phyloP scores from a whole-genome alignment of 257 asterid genomes.

The Fraxinus anomala region DNA sequence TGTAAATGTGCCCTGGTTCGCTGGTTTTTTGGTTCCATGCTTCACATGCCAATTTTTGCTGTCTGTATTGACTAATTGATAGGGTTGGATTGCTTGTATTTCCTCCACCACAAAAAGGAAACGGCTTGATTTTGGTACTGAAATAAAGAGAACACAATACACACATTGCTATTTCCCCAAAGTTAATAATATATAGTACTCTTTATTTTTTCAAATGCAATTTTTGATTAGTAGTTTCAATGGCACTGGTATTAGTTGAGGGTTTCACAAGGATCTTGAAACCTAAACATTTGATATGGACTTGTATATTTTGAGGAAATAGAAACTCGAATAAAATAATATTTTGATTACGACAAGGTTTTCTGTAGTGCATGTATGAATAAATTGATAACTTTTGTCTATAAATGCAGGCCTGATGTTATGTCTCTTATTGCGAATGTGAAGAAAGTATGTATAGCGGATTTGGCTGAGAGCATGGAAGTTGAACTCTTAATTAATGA shows the following conservation, averaged over 20 bases:
- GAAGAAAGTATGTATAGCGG: conserved; percentile 77
- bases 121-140: not conserved
- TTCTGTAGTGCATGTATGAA: not conserved
- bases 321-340: not conserved
- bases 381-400: not conserved
- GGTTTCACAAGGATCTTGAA: not conserved
- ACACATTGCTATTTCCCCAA: not conserved
- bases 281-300: not conserved
- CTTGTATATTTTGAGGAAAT: not conserved
- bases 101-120: not conserved
- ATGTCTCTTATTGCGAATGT: conserved; percentile 62
- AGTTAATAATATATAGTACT: no score
- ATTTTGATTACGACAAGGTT: not conserved
- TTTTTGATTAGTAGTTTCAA: not conserved
- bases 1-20: not conserved
- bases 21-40: not conserved
- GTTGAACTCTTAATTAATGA: conserved; percentile 46
- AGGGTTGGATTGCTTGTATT: not conserved
- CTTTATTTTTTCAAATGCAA: no score
- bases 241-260: not conserved
- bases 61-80: not conserved
- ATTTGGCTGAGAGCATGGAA: conserved; percentile 81
- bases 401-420: conserved; percentile 63
- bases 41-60: not conserved
- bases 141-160: not conserved